phyloP scores from a whole-genome alignment of 2,329 filamentous ascomycete species.

The Aspergillus quadricinctus region DNA sequence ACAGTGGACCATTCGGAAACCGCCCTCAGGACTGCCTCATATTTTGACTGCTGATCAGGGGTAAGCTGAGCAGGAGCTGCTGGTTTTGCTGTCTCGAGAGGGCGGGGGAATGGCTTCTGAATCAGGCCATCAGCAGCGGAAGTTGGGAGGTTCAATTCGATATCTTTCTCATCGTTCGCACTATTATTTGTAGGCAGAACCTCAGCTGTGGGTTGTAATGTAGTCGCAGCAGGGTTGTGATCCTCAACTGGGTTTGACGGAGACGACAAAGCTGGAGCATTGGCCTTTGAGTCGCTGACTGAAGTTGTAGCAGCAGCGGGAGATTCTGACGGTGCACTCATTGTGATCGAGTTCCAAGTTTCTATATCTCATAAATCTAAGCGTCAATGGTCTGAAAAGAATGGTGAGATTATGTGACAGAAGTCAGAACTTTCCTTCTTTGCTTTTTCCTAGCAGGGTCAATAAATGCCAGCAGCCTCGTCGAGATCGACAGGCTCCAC shows the following conservation, averaged over 20 bases:
- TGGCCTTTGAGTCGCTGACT: constrained; percentile 8
- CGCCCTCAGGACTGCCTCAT: constrained; percentile 67
- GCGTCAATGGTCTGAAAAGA: not conserved
- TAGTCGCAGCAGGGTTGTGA: constrained; percentile 3
- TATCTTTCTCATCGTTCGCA: constrained; percentile 7
- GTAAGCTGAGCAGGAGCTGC: constrained; percentile 58
- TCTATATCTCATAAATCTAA: not conserved
- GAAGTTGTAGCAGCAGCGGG: constrained; percentile 1
- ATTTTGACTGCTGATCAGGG: constrained; percentile 75
- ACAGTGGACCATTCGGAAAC: constrained; percentile 69
- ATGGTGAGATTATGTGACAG: not conserved
- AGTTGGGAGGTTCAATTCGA: constrained; percentile 30
- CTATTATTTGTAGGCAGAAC: constrained; percentile 5
- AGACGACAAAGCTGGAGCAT: not conserved
- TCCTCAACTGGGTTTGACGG: not conserved
- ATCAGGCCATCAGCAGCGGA: constrained; percentile 39
- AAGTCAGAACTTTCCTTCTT: not conserved
- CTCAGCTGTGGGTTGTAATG: constrained; percentile 2
- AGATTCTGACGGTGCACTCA: constrained; percentile 11
- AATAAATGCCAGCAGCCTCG: constrained; percentile 1
- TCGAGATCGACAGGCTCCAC: constrained; percentile 15
- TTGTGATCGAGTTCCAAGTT: constrained; percentile 3
- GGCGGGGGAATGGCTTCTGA: constrained; percentile 57
- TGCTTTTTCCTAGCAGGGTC: not conserved
- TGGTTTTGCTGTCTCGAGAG: constrained; percentile 56